Evolutionary conservation across 2,329 filamentous ascomycete genomes (phyloP).

Genomic region (Diaporthe ampelina): DNA sequence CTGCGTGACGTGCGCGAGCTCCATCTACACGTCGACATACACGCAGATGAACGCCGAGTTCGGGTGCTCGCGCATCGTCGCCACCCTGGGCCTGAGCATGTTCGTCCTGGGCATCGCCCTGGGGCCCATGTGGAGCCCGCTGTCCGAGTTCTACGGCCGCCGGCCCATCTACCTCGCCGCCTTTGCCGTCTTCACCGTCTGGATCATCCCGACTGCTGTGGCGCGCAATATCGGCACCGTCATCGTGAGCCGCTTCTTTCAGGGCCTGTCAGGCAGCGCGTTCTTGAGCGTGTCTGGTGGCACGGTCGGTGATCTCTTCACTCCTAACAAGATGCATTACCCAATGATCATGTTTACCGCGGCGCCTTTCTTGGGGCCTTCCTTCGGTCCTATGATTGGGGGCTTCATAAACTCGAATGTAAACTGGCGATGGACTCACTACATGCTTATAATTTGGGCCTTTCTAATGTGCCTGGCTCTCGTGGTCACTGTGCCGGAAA

Average conservation of each 20-base stretch:
- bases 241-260: conserved; percentile 82
- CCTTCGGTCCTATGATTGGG: conserved; percentile 73
- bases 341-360: conserved; percentile 88
- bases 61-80: conserved; percentile 76
- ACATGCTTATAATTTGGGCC: conserved; percentile 86
- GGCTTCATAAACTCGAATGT: conserved; percentile 86
- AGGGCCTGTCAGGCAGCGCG: conserved; percentile 78
- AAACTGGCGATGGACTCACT: conserved; percentile 87
- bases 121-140: conserved; percentile 74
- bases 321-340: conserved; percentile 75
- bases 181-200: conserved; percentile 82
- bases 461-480: conserved; percentile 75
- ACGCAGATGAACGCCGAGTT: conserved; percentile 82
- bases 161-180: conserved; percentile 84
- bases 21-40: conserved; percentile 91
- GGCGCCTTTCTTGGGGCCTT: conserved; percentile 74
- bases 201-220: conserved; percentile 85
- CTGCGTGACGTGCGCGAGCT: conserved; percentile 90
- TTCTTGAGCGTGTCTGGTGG: conserved; percentile 84
- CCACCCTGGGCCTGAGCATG: conserved; percentile 83
- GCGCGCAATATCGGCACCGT: conserved; percentile 87
- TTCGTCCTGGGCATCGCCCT: conserved; percentile 83
- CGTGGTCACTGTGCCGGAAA: conserved; percentile 84
- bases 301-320: conserved; percentile 86
- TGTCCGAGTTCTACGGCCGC: conserved; percentile 86